phyloP scores from a whole-genome alignment of 169 alveolate genomes.

The Perkinsus chesapeaki region DNA sequence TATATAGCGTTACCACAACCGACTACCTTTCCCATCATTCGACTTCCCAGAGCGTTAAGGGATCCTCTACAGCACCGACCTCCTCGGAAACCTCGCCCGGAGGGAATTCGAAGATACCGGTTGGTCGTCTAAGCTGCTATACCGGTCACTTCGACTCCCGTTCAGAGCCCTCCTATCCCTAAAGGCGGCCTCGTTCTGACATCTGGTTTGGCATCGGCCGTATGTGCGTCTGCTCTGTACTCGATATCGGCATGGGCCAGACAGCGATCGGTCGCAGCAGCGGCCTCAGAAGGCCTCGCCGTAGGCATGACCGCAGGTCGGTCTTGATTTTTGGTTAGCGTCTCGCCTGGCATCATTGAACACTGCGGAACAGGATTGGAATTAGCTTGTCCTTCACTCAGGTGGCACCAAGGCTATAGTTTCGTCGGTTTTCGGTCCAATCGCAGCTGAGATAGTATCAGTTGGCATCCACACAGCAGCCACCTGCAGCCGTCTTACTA shows the following conservation, averaged over 20 bases:
- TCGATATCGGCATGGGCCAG: neutral
- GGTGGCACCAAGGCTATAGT: neutral
- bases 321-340: no score
- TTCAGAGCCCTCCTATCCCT: neutral
- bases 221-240: neutral
- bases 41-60: neutral
- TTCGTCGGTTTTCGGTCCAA: neutral
- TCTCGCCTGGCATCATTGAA: no score
- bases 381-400: no score
- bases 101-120: neutral
- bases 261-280: neutral
- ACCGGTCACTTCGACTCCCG: no score
- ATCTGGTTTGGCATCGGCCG: neutral
- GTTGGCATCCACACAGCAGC: neutral
- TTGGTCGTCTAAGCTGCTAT: no score
- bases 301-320: neutral
- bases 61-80: neutral
- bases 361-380: no score
- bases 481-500: neutral
- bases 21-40: neutral
- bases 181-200: neutral
- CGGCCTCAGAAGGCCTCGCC: neutral
- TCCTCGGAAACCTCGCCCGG: neutral
- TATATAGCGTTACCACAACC: neutral
- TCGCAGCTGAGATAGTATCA: neutral